phyloP scores from a whole-genome alignment of 768 basidiomycete species.

The Tulasnella sp. region DNA sequence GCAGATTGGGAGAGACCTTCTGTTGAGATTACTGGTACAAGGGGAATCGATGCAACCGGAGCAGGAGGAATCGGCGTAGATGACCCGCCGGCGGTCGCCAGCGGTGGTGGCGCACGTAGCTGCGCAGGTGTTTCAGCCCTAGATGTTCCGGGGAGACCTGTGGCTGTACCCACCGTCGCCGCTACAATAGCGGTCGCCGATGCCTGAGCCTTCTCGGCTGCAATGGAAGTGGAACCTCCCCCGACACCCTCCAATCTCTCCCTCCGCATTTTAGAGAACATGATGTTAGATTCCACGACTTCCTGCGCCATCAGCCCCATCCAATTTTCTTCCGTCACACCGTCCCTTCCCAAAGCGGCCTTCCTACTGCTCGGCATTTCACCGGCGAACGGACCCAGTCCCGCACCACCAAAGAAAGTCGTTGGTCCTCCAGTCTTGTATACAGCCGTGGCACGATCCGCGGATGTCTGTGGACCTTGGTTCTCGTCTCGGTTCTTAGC shows the following conservation, averaged over 20 bases:
- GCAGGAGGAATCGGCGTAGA: neutral
- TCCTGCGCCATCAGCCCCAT: constrained; percentile 69
- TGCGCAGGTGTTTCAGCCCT: neutral
- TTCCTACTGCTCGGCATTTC: constrained; percentile 78
- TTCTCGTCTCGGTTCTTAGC: constrained; percentile 16
- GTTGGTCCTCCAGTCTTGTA: constrained; percentile 90
- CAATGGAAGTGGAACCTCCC: constrained; percentile 2
- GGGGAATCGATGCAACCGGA: neutral
- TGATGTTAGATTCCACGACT: constrained; percentile 46
- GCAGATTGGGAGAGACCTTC: constrained; percentile 7
- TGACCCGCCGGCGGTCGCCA: neutral
- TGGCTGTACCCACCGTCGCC: neutral
- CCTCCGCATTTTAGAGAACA: constrained; percentile 26
- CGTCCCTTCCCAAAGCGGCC: constrained; percentile 63
- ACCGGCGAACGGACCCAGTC: constrained; percentile 81
- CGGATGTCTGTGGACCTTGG: constrained; percentile 28
- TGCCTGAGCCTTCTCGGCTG: neutral
- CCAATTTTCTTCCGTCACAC: constrained; percentile 85
- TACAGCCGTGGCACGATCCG: constrained; percentile 26
- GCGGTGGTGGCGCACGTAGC: neutral
- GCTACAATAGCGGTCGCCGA: neutral
- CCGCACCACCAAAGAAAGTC: constrained; percentile 76
- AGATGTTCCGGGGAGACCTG: neutral
- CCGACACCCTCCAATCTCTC: constrained; percentile 23
- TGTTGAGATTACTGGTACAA: constrained; percentile 1